Evolutionary conservation across 306 rosid species (phyloP).

Genomic region (Acacia melanoxylon): DNA sequence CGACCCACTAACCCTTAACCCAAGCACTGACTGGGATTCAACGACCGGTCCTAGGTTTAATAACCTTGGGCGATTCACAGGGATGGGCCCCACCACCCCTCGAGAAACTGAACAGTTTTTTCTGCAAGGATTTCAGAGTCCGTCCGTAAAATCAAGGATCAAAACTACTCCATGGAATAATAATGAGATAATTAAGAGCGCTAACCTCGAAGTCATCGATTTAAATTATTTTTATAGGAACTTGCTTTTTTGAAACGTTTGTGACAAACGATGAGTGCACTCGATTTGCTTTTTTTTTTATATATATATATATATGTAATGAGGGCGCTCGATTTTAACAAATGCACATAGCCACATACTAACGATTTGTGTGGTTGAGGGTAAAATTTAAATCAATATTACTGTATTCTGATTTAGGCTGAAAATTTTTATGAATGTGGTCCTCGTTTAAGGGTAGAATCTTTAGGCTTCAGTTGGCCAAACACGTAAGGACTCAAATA

Average conservation of each 20-base stretch:
- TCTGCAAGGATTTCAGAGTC: constrained; percentile 3
- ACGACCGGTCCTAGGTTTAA: no score
- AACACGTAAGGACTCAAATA: no score
- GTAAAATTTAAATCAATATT: not conserved
- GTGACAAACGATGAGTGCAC: not conserved
- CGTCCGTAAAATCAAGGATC: not conserved
- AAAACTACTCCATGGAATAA: not conserved
- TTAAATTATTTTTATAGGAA: not conserved
- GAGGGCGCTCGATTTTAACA: no score
- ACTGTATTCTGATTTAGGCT: not conserved
- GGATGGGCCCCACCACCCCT: constrained; percentile 46
- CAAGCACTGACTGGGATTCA: no score
- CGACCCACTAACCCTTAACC: no score
- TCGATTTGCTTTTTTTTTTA: not conserved
- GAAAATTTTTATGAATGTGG: not conserved
- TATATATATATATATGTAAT: no score
- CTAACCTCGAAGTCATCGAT: not conserved
- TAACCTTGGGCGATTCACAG: constrained; percentile 29
- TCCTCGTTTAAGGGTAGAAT: not conserved
- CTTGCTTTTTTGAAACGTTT: not conserved
- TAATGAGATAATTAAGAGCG: not conserved
- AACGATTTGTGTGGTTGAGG: not conserved
- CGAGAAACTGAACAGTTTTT: not conserved
- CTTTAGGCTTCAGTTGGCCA: not conserved
- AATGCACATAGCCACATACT: no score